Conservation (phyloP, 2,329 filamentous ascomycete genomes). For the Botrytis aclada region DNA sequence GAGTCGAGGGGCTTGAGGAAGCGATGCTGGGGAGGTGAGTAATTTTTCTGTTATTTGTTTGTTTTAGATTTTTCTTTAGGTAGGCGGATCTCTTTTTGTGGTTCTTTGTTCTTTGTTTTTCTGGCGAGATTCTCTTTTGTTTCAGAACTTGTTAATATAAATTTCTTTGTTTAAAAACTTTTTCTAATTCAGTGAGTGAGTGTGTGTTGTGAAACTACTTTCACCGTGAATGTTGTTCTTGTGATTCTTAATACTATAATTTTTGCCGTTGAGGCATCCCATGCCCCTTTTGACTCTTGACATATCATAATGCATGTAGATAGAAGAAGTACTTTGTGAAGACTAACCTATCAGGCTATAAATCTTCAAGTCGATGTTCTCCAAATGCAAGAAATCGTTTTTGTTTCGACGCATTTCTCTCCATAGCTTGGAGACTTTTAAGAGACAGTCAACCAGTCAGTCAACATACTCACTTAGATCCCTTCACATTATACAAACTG, state of each 20-base stretch:
- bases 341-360: accelerated
- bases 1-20: not conserved
- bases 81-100: not conserved
- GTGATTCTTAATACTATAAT: not conserved
- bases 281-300: not conserved
- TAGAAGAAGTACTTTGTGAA: not conserved
- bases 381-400: not conserved
- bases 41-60: not conserved
- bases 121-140: not conserved
- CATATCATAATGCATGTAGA: not conserved
- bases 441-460: not conserved
- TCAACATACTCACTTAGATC: not conserved
- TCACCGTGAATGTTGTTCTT: not conserved
- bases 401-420: not conserved
- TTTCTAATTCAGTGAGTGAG: not conserved
- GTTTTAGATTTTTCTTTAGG: not conserved
- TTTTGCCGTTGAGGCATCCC: not conserved
- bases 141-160: not conserved
- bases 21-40: too few species aligned
- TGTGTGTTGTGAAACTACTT: accelerated
- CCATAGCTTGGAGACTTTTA: not conserved
- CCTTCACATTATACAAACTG: not conserved
- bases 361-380: not conserved
- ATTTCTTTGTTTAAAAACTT: not conserved
- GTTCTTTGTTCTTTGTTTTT: not conserved